Evolutionary conservation across 768 basidiomycete species (phyloP).

Genomic region (Boletus tylopilopsis): DNA sequence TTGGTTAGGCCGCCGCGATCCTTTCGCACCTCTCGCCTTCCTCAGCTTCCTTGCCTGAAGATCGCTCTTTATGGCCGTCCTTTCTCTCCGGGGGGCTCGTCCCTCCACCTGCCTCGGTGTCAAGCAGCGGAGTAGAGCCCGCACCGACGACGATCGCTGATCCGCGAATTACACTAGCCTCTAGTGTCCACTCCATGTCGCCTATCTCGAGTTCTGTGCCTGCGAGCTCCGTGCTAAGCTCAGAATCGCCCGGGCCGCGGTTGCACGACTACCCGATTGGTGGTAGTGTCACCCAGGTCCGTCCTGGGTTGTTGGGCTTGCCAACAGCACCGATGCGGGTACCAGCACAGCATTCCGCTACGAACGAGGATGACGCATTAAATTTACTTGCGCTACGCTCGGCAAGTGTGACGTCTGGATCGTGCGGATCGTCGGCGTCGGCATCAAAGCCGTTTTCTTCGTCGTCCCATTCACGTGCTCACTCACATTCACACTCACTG

Average conservation of each 20-base stretch:
- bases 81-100: slow-evolving; percentile 71
- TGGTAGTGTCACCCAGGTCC: slow-evolving; percentile 50
- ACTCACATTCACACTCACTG: slow-evolving; percentile 2
- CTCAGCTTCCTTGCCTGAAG: slow-evolving; percentile 79
- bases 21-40: slow-evolving; percentile 79
- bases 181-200: slow-evolving; percentile 11
- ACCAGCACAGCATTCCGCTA: neutral
- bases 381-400: slow-evolving; percentile 23
- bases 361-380: slow-evolving; percentile 25
- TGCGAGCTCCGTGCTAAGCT: slow-evolving; percentile 11
- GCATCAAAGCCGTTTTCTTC: slow-evolving; percentile 6
- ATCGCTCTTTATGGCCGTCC: slow-evolving; percentile 89
- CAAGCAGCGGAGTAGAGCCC: slow-evolving; percentile 7
- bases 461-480: neutral
- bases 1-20: slow-evolving; percentile 82
- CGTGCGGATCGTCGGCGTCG: slow-evolving; percentile 16
- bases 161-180: slow-evolving; percentile 7
- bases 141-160: slow-evolving; percentile 15
- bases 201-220: slow-evolving; percentile 55
- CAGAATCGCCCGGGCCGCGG: slow-evolving; percentile 45
- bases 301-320: slow-evolving; percentile 52
- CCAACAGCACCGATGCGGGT: slow-evolving; percentile 11
- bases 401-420: slow-evolving; percentile 2
- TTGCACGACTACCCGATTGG: slow-evolving; percentile 61
- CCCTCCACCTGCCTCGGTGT: slow-evolving; percentile 41